Base-by-base conservation (phyloP, 352 stramenopile genomes). In the Phytophthora colocasiae region DNA sequence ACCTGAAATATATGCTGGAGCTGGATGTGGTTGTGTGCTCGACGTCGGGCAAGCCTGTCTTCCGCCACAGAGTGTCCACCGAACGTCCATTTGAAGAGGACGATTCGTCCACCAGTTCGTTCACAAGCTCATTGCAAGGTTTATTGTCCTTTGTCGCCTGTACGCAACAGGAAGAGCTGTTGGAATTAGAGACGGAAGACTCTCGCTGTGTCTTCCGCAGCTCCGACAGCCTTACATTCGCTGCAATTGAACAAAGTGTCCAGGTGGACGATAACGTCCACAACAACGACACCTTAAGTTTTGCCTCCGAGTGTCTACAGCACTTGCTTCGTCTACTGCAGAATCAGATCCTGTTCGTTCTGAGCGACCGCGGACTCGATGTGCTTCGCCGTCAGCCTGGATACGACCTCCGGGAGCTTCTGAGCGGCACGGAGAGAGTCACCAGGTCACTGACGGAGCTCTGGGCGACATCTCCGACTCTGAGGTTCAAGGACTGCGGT, bases 351-450 rank as follows among this genome's bases (percentile, higher is more conserved):
- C 71, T 85, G 29, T 83, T 90, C 26, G 69, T 90, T 40, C 62
- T 92, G 54, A 92, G 73, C 26, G 70, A 84, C 34, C 72, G 75
- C 36, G 81, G 82, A 19, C 78, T 92, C 19, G 78, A 90, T 41
- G 80, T 90, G 27, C 70, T 92, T 8, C 69, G 77, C 10, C 69
- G 66, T 26, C 81, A 90, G 50, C 81, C 83, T 36, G 67, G 78
- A 0, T 93, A 93, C 58, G 85, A 93, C 34, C 69, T 93, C 17
- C 82, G 85, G n/a, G 78, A 91, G 49, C 75, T 91, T 12, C 50
- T 93, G 14, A 80, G 72, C 43, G 82, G 82, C 43, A 93, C 85
- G 0, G 81, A 93, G 51, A 54, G 69, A 24, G 74, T 83, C 31
- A 80, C 86, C 29, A 56, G 53, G 12, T 77, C 75, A 8, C 48